These are phyloP conservation scores for Cucurbita argyrosperma DNA, from an alignment of 306 rosid species.

Conservation along the genomic window DNA sequence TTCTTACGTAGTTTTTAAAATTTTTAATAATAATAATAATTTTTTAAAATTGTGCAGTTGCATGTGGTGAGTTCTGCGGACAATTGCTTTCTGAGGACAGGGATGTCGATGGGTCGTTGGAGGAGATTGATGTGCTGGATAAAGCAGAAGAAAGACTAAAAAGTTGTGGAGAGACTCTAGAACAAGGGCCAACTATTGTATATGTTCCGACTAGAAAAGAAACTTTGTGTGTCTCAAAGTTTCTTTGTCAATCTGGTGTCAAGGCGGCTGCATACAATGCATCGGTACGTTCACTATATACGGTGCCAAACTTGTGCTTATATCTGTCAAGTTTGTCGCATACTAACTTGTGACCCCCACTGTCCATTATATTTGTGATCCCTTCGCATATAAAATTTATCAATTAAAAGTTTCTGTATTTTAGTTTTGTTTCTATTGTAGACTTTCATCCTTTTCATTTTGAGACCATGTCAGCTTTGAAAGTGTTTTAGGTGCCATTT, in stretches of 20 bases:
- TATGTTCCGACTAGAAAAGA: constrained; percentile 83
- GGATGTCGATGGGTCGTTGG: constrained; percentile 11
- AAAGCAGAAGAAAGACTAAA: constrained; percentile 30
- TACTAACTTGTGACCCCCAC: background rate
- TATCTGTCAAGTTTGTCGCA: background rate
- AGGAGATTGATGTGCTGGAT: constrained; percentile 24
- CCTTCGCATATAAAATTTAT: background rate
- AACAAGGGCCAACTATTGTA: constrained; percentile 58
- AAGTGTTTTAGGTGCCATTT: background rate
- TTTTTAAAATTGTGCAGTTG: constrained; percentile 24
- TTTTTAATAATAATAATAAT: too few species aligned
- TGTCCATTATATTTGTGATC: background rate
- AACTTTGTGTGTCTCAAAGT: constrained; percentile 49
- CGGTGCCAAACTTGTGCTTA: background rate
- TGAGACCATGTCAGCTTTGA: background rate
- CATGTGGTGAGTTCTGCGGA: constrained; percentile 48
- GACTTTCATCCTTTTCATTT: background rate
- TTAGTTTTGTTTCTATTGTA: background rate
- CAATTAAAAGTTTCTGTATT: background rate
- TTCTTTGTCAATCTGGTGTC: constrained; percentile 56
- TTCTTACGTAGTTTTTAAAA: background rate
- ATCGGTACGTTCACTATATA: constrained; percentile 22
- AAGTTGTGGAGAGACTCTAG: constrained; percentile 33
- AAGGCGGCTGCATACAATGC: constrained; percentile 96
- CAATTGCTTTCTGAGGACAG: constrained; percentile 27